phyloP scores from a whole-genome alignment of 306 rosid genomes.

The Lathyrus oleraceus region DNA sequence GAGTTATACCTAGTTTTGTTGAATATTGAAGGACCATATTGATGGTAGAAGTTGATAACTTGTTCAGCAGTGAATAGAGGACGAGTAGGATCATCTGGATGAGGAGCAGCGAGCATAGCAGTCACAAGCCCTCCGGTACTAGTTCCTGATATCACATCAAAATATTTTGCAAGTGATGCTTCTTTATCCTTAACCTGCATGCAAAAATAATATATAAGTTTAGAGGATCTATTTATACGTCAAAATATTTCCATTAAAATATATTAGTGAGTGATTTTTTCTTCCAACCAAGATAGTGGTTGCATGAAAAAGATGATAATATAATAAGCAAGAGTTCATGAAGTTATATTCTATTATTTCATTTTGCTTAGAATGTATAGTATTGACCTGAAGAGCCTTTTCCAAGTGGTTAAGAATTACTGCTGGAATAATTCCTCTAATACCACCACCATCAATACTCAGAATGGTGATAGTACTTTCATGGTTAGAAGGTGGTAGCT shows the following conservation, averaged over 20 bases:
- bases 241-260: no score
- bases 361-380: neutral
- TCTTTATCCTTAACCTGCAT: slow-evolving; percentile 11
- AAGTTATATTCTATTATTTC: no score
- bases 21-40: slow-evolving; percentile 8
- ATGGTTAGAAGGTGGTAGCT: slow-evolving; percentile 9
- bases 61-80: neutral
- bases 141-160: slow-evolving; percentile 43
- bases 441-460: slow-evolving; percentile 43
- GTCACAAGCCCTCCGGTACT: slow-evolving; percentile 20
- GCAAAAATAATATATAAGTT: no score
- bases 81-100: neutral
- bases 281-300: no score
- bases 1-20: neutral
- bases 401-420: slow-evolving; percentile 27
- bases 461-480: slow-evolving; percentile 26
- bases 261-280: no score
- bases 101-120: slow-evolving; percentile 24
- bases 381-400: slow-evolving; percentile 33
- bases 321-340: no score
- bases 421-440: slow-evolving; percentile 36
- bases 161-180: slow-evolving; percentile 31
- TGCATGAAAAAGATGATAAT: no score
- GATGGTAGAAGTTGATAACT: neutral
- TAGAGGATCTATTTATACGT: no score